Conservation (phyloP, 2,329 filamentous ascomycete genomes). For the Cladosporium cucumerinum region DNA sequence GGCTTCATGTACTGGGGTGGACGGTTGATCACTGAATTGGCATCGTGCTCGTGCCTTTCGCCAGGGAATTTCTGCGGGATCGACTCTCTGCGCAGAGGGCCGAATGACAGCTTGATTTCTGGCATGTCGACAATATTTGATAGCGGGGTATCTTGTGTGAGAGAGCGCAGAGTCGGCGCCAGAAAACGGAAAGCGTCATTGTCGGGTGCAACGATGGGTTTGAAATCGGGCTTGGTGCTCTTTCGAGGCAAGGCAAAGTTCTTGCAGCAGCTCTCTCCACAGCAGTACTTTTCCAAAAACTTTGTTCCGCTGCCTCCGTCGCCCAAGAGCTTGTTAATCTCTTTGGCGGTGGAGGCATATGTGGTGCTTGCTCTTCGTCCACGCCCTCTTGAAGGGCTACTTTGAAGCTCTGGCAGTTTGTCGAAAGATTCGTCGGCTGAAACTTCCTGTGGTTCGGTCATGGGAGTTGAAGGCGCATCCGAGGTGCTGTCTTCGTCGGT, state of each 20-base stretch:
- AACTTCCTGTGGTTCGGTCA: constrained; percentile 38
- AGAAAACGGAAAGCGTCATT: constrained; percentile 83
- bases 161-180: constrained; percentile 68
- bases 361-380: constrained; percentile 36
- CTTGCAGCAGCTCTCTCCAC: constrained; percentile 63
- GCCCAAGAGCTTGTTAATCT: constrained; percentile 57
- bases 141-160: constrained; percentile 67
- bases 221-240: constrained; percentile 41
- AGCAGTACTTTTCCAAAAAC: constrained; percentile 61
- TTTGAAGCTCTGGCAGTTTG: constrained; percentile 37
- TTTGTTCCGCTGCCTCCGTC: constrained; percentile 53
- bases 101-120: constrained; percentile 64
- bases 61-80: constrained; percentile 57
- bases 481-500: constrained; percentile 41
- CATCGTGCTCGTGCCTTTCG: constrained; percentile 42
- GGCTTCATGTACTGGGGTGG: constrained; percentile 90
- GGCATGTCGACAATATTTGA: constrained; percentile 71
- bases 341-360: constrained; percentile 51
- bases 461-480: constrained; percentile 43
- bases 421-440: constrained; percentile 31
- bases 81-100: constrained; percentile 27
- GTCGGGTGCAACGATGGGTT: constrained; percentile 60
- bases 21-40: constrained; percentile 51
- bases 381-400: constrained; percentile 17
- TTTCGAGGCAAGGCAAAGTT: constrained; percentile 53